Conservation (phyloP, 805 yeast species). For the Cyberlindnera saturnus region DNA sequence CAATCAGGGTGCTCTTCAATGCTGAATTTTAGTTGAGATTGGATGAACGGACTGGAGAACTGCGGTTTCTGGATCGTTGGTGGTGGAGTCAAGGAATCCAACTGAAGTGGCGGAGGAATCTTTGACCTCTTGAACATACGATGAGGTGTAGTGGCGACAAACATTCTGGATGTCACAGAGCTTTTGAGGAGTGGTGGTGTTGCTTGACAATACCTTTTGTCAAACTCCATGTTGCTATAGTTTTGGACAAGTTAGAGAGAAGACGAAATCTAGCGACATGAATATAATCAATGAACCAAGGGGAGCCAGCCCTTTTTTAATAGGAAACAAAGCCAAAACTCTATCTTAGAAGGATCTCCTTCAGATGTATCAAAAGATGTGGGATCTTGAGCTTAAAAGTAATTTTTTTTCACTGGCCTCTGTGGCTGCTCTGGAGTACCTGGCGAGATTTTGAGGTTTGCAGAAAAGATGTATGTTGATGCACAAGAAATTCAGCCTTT, state of each 20-base stretch:
- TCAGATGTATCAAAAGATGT: too few relatives aligned
- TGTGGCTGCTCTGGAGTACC: too few relatives aligned
- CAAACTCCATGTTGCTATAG: slow-evolving; percentile 2
- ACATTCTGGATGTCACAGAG: slow-evolving; percentile 2
- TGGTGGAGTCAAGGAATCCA: slow-evolving; percentile 20
- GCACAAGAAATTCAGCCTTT: neutral
- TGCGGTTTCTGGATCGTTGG: slow-evolving; percentile 8
- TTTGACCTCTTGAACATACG: slow-evolving; percentile 18
- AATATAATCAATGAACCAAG: too few relatives aligned
- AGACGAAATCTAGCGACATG: too few relatives aligned
- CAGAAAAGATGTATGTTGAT: neutral
- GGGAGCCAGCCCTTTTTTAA: too few relatives aligned
- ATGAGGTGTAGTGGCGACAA: slow-evolving; percentile 9
- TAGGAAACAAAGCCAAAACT: too few relatives aligned
- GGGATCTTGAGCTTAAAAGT: too few relatives aligned
- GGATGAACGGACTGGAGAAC: neutral
- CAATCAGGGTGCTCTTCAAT: too few relatives aligned
- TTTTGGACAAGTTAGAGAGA: neutral
- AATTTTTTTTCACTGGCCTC: too few relatives aligned
- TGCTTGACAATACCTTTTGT: slow-evolving; percentile 4
- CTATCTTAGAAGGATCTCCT: too few relatives aligned
- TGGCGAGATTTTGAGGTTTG: neutral
- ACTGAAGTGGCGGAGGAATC: slow-evolving; percentile 18
- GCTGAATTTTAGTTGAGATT: neutral
- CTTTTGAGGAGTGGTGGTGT: slow-evolving; percentile 3